Evolutionary conservation across 179 eudicot species (phyloP), one percentile per base, ranked within the genome.

Genomic region (Corrigiola litoralis): DNA sequence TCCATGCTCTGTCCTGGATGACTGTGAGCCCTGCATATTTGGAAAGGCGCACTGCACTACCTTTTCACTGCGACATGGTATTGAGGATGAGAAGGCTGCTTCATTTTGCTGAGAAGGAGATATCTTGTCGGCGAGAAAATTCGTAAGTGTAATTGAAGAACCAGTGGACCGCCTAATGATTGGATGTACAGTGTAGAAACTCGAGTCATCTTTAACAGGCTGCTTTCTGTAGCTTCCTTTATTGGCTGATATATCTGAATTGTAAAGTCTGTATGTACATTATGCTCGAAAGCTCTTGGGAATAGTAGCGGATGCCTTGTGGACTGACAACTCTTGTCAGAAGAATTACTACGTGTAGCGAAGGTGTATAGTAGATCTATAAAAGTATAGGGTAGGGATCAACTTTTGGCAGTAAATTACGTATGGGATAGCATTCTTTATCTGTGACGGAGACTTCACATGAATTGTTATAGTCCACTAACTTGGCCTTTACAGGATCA

Each of bases 1-100:
- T 94, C 28, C 91, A 94, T 71, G 92, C 97, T 48, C 76, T 94
- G 54, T 94, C 99, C 29, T 94, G 96, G 97, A 83, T 94, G 99
- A 91, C 95, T 1, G 90, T 81, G 20, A 94, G 99, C 69, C 99
- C 99, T 0, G 87, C 94, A 3, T 94, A 90, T 73, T 69, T 91
- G 75, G 97, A 91, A 52, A 82, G 99, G 57, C 85, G 99, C 50
- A 86, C 88, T 1, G 89, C 97, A 16, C 65, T 94, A 53, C 99
- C 99, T 32, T 88, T 86, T 56, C 99, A 94, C 47, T 91, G 99
- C 45, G 99, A 94, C 72, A 83, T 84, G 84, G 89, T 94, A 58
- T 61, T 94, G 63, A 81, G 97, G 69, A 67, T 90, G 48, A 75
- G 89, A 70, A 86, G 99, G 63, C 79, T 94, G 67, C 85, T 94